Conservation (phyloP, 306 rosid species). For the Arachis hypogaea region DNA sequence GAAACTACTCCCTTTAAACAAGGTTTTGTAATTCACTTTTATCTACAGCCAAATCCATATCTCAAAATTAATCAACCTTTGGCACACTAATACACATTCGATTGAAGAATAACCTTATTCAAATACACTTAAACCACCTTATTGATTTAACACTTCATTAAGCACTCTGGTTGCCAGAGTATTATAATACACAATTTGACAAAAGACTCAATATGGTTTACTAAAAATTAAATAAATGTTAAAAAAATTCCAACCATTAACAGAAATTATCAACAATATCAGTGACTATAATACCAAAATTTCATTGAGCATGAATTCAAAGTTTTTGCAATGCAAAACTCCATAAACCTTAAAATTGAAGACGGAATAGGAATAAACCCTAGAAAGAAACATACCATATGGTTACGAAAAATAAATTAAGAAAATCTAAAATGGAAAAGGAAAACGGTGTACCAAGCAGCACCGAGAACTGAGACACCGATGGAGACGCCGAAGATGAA, state of each 20-base stretch:
- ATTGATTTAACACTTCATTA: background rate
- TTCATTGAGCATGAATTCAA: constrained; percentile 13
- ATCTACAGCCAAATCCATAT: no score
- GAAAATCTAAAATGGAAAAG: no score
- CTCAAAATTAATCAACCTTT: background rate
- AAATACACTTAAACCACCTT: background rate
- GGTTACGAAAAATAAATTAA: constrained; percentile 13
- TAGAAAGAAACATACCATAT: constrained; percentile 63
- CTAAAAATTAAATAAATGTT: no score
- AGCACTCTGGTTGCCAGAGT: background rate
- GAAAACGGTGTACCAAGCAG: no score
- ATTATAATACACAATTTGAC: background rate
- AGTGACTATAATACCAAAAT: background rate
- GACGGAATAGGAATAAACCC: constrained; percentile 15
- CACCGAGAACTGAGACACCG: no score
- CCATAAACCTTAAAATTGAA: constrained; percentile 20
- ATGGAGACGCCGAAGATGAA: no score
- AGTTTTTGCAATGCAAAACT: background rate
- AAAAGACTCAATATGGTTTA: background rate
- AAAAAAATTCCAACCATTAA: no score
- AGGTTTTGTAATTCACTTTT: no score
- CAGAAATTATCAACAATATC: background rate
- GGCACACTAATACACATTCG: background rate
- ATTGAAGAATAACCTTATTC: background rate
- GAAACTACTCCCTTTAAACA: constrained; percentile 1